phyloP scores from a whole-genome alignment of 2,329 filamentous ascomycete species.

The Pyrenophora teres region DNA sequence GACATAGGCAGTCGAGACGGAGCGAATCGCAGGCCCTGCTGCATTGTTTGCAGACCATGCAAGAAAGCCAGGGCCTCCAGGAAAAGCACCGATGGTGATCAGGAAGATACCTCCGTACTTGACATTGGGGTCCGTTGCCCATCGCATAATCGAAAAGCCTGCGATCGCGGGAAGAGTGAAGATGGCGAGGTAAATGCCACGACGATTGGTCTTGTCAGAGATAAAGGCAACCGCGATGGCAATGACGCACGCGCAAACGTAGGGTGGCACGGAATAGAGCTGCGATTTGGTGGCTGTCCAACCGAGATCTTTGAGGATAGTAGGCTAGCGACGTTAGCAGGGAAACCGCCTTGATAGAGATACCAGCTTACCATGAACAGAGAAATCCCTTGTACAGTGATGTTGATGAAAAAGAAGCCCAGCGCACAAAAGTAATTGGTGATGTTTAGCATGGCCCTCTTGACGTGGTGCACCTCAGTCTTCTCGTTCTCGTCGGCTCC shows the following conservation, averaged over 20 bases:
- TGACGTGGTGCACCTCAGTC: conserved; percentile 56
- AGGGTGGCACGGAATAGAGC: conserved; percentile 48
- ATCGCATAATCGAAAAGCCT: conserved; percentile 60
- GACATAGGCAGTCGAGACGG: conserved; percentile 61
- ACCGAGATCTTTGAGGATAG: conserved; percentile 45
- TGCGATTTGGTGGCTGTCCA: conserved; percentile 47
- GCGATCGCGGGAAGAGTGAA: conserved; percentile 52
- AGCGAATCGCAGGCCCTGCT: conserved; percentile 60
- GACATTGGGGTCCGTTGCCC: conserved; percentile 61
- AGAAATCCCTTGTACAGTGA: conserved; percentile 58
- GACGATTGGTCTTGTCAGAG: conserved; percentile 46
- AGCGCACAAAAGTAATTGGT: conserved; percentile 64
- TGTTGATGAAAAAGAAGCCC: conserved; percentile 65
- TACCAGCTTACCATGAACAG: conserved; percentile 44
- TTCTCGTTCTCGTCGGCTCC: conserved; percentile 53
- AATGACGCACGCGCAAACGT: conserved; percentile 44
- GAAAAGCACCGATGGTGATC: conserved; percentile 61
- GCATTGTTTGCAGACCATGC: conserved; percentile 65
- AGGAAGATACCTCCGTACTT: conserved; percentile 61
- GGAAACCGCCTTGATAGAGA: neutral
- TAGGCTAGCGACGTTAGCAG: conserved; percentile 32
- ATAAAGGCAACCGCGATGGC: conserved; percentile 45
- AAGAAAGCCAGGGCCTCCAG: conserved; percentile 62
- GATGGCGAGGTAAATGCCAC: conserved; percentile 45
- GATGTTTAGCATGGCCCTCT: conserved; percentile 59